Base-by-base conservation (phyloP, 441 rosid species). In the Populus hybrid region DNA sequence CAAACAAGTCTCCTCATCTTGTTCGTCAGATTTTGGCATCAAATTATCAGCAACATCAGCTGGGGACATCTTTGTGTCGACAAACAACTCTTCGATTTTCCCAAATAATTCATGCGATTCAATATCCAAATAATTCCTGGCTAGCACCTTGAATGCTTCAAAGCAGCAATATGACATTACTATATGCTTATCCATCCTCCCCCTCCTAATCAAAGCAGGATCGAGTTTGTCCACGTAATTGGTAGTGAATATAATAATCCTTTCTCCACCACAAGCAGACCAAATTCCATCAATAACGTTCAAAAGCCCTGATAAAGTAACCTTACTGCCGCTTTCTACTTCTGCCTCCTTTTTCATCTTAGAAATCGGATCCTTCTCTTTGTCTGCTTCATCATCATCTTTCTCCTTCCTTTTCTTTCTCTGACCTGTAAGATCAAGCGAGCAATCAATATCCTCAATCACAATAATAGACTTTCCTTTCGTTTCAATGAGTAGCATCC, bases 261-360 rank as follows among this genome's bases (percentile, higher is more conserved):
- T 81, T 69, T 81, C 83, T 6, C 83, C 74, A n/a, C 79, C 80
- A 72, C 83, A 81, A 35, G 80, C 80, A 14, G 83, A 80, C 80
- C 82, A 80, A 18, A 80, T 21, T 12, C 82, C 79, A 64, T 80
- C 82, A 21, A 80, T 75, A 16, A 75, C 63, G 67, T 80, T 75
- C 73, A 75, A 24, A 0, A 80, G 38, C 59, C 83, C 83, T 2
- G 80, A 80, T 16, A 80, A 40, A 1, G 83, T 76, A 0, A 80
- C 80, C n/a, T 80, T 69, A 28, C 77, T 76, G 0, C 26, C 38
- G 32, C 57, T 66, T 36, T 71, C 78, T 10, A 20, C 67, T 59
- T 71, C 82, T 0, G 42, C 67, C 46, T 80, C 67, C 23, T 46
- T 75, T 6, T 75, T 75, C 79, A 42, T 70, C 72, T 80, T 75